Conservation (phyloP, 1,284 basidiomycete species). For the Pascua sp. region DNA sequence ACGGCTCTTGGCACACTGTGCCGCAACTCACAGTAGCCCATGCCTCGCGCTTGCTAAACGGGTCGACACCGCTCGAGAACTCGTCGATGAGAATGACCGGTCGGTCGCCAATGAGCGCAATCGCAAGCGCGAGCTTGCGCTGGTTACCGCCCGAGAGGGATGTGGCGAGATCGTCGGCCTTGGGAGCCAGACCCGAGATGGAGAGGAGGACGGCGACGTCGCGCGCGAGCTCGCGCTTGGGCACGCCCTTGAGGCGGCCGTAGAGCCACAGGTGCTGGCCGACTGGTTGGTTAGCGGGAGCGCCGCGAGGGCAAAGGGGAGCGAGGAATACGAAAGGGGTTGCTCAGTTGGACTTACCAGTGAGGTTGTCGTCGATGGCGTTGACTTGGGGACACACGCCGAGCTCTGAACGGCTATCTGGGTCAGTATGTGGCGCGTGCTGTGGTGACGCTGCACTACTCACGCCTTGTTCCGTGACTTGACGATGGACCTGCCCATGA, state of each 20-base stretch:
- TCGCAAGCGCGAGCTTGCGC: slow-evolving; percentile 70
- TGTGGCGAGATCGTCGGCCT: slow-evolving; percentile 66
- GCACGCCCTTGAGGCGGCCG: slow-evolving; percentile 58
- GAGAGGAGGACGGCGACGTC: slow-evolving; percentile 62
- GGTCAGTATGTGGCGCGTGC: neutral
- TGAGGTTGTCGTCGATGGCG: slow-evolving; percentile 71
- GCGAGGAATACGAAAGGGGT: neutral
- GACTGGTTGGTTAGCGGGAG: slow-evolving; percentile 46
- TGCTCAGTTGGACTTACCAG: slow-evolving; percentile 31
- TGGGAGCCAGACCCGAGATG: slow-evolving; percentile 60
- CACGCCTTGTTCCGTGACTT: slow-evolving; percentile 60
- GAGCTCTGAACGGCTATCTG: slow-evolving; percentile 43
- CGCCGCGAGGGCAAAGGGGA: neutral
- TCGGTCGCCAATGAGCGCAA: slow-evolving; percentile 75
- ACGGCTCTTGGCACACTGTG: neutral
- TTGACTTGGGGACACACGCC: slow-evolving; percentile 81
- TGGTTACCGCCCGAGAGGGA: slow-evolving; percentile 75
- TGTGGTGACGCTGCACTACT: slow-evolving; percentile 30
- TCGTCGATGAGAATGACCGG: slow-evolving; percentile 75
- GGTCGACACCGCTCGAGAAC: slow-evolving; percentile 76
- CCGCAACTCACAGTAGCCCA: slow-evolving; percentile 62
- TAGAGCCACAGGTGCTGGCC: slow-evolving; percentile 62
- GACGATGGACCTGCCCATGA: slow-evolving; percentile 63
- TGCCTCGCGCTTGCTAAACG: slow-evolving; percentile 77
- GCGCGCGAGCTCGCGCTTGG: slow-evolving; percentile 53